Evolutionary conservation across 208 protist species (phyloP), one percentile per base, ranked within the genome.

Genomic region (Leishmania turanica): DNA sequence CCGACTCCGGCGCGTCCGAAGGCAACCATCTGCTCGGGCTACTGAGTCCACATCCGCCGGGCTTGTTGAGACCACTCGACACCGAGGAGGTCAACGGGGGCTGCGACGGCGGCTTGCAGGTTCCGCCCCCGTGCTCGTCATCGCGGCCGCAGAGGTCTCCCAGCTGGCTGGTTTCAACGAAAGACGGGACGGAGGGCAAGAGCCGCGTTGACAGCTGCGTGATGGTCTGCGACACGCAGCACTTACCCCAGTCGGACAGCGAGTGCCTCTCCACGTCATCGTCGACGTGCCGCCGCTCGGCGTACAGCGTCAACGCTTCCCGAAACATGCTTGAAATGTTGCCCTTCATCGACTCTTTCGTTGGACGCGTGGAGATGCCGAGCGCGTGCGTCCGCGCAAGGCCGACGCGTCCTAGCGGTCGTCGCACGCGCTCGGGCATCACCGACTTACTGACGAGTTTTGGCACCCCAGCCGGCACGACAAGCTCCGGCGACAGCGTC

Each of bases 271-370:
- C 27, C 37, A 45, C n/a, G 1, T 24, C 51, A 19, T 65, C 54
- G 0, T 66, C 11, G 21, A 77, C 74, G 37, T 34, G 56, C 40
- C 24, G 56, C 56, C 56, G 34, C 54, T 45, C 37, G 11, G 51
- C 37, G 34, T 47, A 62, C 53, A 77, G 73, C 54, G 73, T 77
- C 74, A 66, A 17, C 37, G 40, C 54, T 4, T 77, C 74, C 34
- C 51, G 11, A n/a, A 47, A 66, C 15, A 64, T 40, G 37, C 19
- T 7, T 40, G 54, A 51, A 24, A 24, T 77, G 40, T 7, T 66
- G 8, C 49, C 49, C 31, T 24, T 66, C 56, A 66, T 68, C 42
- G 74, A 77, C 24, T 2, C 56, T 31, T 65, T 66, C 24, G 37
- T 53, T 47, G 40, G 3, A 49, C 37, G 15, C 37, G 40, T 40